Conservation (phyloP, 495 filamentous ascomycete genomes). For the Penicillium longicatenatum region DNA sequence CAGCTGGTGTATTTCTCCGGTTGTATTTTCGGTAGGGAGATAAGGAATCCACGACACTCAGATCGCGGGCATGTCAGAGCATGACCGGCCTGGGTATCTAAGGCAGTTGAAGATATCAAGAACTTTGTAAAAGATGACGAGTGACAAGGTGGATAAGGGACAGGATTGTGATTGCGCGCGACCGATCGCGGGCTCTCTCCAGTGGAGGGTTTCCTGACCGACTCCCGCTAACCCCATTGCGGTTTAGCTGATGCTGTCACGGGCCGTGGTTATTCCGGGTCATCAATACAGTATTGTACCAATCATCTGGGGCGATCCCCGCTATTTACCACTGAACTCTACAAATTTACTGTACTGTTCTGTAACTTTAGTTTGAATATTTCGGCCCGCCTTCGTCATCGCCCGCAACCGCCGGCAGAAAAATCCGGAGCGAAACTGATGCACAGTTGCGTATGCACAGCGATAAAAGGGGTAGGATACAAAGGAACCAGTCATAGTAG, state of each 20-base stretch:
- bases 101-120: constrained; percentile 2
- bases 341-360: constrained; percentile 1
- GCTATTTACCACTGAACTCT: neutral
- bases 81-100: constrained; percentile 20
- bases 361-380: constrained; percentile 11
- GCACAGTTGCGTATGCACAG: constrained; percentile 1
- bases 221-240: constrained; percentile 33
- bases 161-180: constrained; percentile 44
- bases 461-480: neutral
- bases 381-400: constrained; percentile 37
- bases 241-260: constrained; percentile 10
- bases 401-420: constrained; percentile 29
- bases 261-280: constrained; percentile 18
- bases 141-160: constrained; percentile 8
- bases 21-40: constrained; percentile 3
- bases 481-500: neutral
- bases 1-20: constrained; percentile 19
- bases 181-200: constrained; percentile 46
- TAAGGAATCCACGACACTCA: constrained; percentile 18
- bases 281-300: constrained; percentile 3
- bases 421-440: constrained; percentile 20
- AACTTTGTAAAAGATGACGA: constrained; percentile 9
- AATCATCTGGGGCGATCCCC: neutral
- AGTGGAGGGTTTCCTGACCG: constrained; percentile 44
- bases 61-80: constrained; percentile 28